Conservation (phyloP, 2,329 filamentous ascomycete species). For the Fusarium brevicatenulatum region DNA sequence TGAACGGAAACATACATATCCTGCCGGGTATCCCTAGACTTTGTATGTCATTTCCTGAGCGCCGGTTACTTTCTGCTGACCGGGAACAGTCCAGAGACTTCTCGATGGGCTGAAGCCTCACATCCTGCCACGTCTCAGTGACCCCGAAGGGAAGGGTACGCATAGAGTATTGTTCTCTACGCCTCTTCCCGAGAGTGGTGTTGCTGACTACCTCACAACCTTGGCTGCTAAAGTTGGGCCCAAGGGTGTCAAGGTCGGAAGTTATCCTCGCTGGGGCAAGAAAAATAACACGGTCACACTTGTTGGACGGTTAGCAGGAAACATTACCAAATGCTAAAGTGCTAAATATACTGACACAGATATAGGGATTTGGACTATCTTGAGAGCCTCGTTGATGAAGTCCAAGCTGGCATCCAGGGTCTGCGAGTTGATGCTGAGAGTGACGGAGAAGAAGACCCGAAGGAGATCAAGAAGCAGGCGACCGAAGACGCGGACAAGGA, state of each 20-base stretch:
- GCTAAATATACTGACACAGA: conserved; percentile 40
- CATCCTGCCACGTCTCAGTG: conserved; percentile 75
- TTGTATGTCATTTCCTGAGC: conserved; percentile 59
- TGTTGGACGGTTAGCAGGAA: conserved; percentile 67
- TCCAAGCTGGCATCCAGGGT: conserved; percentile 80
- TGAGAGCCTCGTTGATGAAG: conserved; percentile 81
- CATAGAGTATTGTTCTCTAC: conserved; percentile 85
- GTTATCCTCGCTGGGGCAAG: conserved; percentile 93
- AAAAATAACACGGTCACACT: conserved; percentile 89
- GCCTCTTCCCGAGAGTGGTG: conserved; percentile 84
- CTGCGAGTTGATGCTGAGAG: conserved; percentile 75
- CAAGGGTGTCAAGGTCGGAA: conserved; percentile 90
- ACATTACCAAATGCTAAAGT: background rate
- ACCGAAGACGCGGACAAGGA: conserved; percentile 22
- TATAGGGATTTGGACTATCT: conserved; percentile 77
- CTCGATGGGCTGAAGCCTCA: conserved; percentile 79
- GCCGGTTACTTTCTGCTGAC: conserved; percentile 13
- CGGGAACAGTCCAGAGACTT: conserved; percentile 71
- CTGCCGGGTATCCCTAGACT: conserved; percentile 88
- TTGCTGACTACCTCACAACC: conserved; percentile 84
- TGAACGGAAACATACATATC: conserved; percentile 94
- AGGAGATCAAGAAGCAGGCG: conserved; percentile 30
- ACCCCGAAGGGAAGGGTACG: conserved; percentile 85
- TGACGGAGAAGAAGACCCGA: conserved; percentile 70
- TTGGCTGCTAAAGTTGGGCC: conserved; percentile 78